Evolutionary conservation across 441 rosid genomes (phyloP).

Genomic region (Adansonia gregorii): DNA sequence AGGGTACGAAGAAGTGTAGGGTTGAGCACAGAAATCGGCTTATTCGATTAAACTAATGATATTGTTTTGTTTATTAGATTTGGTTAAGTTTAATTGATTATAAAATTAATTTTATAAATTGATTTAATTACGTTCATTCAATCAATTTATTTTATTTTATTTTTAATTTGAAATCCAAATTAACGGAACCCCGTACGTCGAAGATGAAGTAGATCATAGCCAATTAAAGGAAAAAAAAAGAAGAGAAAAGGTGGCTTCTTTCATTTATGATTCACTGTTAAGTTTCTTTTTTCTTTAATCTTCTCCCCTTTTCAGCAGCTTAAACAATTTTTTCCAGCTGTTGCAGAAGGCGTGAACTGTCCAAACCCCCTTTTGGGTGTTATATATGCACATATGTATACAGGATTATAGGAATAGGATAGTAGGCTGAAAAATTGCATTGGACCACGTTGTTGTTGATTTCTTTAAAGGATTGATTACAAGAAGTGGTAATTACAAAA

Average conservation of each 20-base stretch:
- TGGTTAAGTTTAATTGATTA: too few species aligned
- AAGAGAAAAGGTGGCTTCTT: neutral
- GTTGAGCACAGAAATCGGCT: too few species aligned
- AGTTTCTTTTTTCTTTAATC: neutral
- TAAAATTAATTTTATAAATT: too few species aligned
- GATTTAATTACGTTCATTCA: too few species aligned
- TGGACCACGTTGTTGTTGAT: conserved; percentile 34
- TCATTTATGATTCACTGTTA: conserved; percentile 4
- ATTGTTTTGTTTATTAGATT: too few species aligned
- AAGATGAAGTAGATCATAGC: too few species aligned
- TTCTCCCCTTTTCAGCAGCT: neutral
- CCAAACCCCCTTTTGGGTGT: neutral
- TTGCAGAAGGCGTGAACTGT: conserved; percentile 23
- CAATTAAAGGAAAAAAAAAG: neutral
- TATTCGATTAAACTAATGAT: too few species aligned
- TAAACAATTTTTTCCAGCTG: conserved; percentile 5
- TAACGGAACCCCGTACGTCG: too few species aligned
- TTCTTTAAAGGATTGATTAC: neutral
- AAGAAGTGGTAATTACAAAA: neutral
- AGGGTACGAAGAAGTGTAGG: conserved; percentile 2
- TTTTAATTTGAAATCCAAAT: too few species aligned
- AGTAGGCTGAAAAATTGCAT: conserved; percentile 24
- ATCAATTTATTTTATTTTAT: too few species aligned
- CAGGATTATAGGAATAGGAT: neutral
- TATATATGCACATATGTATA: neutral